Evolutionary conservation across 1,284 basidiomycete genomes (phyloP).

Genomic region (Rhodofomes roseus): DNA sequence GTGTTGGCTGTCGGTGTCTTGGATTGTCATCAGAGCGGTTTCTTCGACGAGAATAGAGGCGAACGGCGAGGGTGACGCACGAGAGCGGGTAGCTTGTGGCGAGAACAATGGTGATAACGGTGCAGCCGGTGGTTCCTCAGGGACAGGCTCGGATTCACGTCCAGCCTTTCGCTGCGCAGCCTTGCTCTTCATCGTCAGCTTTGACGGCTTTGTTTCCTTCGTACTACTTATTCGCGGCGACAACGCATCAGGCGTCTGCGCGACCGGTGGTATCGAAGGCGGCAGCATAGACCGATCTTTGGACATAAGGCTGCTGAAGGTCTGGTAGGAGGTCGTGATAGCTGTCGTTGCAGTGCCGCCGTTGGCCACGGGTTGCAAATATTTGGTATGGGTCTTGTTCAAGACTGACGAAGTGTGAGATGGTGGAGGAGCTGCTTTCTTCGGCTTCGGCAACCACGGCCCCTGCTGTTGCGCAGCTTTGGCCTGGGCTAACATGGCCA

Average conservation of each 20-base stretch:
- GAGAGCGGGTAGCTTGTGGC: slow-evolving; percentile 42
- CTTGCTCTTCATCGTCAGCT: slow-evolving; percentile 67
- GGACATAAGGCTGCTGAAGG: slow-evolving; percentile 45
- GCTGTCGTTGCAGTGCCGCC: slow-evolving; percentile 73
- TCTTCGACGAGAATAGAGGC: slow-evolving; percentile 68
- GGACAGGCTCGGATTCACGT: slow-evolving; percentile 30
- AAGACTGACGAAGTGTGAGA: slow-evolving; percentile 13
- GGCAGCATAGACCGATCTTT: slow-evolving; percentile 21
- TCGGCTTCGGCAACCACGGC: slow-evolving; percentile 20
- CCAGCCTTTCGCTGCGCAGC: slow-evolving; percentile 32
- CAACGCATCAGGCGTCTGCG: slow-evolving; percentile 4
- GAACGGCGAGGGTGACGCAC: slow-evolving; percentile 74
- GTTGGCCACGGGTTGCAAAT: slow-evolving; percentile 70
- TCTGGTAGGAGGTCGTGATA: slow-evolving; percentile 74
- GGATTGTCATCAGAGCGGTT: slow-evolving; percentile 30
- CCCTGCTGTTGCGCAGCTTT: slow-evolving; percentile 37
- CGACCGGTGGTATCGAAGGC: slow-evolving; percentile 15
- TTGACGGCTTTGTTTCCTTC: slow-evolving; percentile 45
- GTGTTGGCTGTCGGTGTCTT: slow-evolving; percentile 30
- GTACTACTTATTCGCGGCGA: slow-evolving; percentile 3
- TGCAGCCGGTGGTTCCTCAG: slow-evolving; percentile 14
- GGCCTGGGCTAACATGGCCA: slow-evolving; percentile 64
- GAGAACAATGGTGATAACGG: slow-evolving; percentile 55
- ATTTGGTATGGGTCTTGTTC: slow-evolving; percentile 47
- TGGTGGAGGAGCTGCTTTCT: slow-evolving; percentile 10